Percentiles rank a stretch among this genome's conserved stretches.
These are phyloP conservation scores for Xerocomus spinulosus DNA, from an alignment of 768 basidiomycete species.

Conservation along the genomic window DNA sequence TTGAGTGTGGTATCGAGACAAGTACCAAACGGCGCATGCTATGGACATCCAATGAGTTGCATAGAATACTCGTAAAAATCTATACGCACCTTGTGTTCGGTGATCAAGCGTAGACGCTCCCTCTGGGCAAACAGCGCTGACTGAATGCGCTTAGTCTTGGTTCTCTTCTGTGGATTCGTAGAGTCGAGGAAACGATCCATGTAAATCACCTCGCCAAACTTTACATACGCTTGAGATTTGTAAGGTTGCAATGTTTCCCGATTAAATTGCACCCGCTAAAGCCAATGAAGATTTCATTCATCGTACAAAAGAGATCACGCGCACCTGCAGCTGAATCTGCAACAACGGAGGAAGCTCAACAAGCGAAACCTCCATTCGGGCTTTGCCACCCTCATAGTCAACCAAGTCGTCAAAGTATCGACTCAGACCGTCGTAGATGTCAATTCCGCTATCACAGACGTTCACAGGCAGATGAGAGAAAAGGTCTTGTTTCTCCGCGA, in stretches of 20 bases:
- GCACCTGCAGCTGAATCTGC: slow-evolving; percentile 93
- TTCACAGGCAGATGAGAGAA: slow-evolving; percentile 95
- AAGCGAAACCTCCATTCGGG: slow-evolving; percentile 80
- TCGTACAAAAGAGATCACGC: slow-evolving; percentile 13
- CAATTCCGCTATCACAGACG: slow-evolving; percentile 82
- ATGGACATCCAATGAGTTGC: background rate
- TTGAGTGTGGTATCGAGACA: slow-evolving; percentile 52
- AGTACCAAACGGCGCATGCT: slow-evolving; percentile 60
- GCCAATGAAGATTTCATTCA: slow-evolving; percentile 6
- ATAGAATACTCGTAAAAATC: background rate
- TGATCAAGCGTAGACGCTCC: slow-evolving; percentile 62
- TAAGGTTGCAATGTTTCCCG: slow-evolving; percentile 85
- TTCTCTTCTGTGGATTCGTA: slow-evolving; percentile 66
- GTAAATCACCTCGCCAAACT: slow-evolving; percentile 79
- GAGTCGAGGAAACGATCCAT: slow-evolving; percentile 90
- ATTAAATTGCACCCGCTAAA: slow-evolving; percentile 90
- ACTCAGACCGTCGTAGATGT: slow-evolving; percentile 91
- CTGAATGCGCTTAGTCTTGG: slow-evolving; percentile 66
- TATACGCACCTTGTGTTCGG: slow-evolving; percentile 63
- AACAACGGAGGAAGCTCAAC: slow-evolving; percentile 85
- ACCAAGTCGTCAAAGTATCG: slow-evolving; percentile 87
- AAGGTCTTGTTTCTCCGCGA: slow-evolving; percentile 84
- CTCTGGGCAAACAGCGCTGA: slow-evolving; percentile 57
- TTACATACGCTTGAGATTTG: slow-evolving; percentile 95
- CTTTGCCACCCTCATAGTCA: slow-evolving; percentile 83